Evolutionary conservation across 495 filamentous ascomycete species (phyloP).

Genomic region (Penicillium fimorum): DNA sequence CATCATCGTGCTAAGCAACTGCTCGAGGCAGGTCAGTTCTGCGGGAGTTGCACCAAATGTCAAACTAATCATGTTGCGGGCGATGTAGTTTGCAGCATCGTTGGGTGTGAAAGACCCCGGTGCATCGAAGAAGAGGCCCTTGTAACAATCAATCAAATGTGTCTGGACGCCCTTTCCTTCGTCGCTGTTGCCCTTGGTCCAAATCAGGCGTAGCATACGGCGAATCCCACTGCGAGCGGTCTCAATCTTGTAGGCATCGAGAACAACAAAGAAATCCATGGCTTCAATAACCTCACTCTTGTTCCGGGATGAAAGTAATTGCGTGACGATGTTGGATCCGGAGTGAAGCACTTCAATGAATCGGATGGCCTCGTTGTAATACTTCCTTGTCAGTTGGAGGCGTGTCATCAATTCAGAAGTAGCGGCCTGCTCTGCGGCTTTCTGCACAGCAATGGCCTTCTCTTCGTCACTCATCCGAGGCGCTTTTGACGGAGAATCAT

Average conservation of each 20-base stretch:
- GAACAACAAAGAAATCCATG: conserved; percentile 96
- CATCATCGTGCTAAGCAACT: conserved; percentile 96
- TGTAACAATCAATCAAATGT: conserved; percentile 97
- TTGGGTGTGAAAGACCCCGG: conserved; percentile 83
- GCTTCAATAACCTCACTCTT: conserved; percentile 98
- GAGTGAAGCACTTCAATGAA: conserved; percentile 94
- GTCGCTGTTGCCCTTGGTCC: conserved; percentile 99
- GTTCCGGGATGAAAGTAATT: conserved; percentile 88
- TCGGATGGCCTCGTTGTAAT: conserved; percentile 85
- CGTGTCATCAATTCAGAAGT: conserved; percentile 79
- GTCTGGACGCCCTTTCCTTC: conserved; percentile 98
- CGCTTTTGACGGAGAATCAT: conserved; percentile 60
- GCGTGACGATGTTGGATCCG: conserved; percentile 72
- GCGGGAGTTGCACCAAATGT: conserved; percentile 93
- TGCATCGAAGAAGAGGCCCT: conserved; percentile 90
- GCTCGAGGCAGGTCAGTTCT: conserved; percentile 91
- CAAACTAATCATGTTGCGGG: conserved; percentile 97
- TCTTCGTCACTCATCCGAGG: conserved; percentile 60
- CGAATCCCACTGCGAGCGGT: conserved; percentile 85
- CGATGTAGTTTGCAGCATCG: conserved; percentile 93
- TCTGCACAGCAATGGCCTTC: conserved; percentile 51
- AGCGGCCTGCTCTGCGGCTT: conserved; percentile 69
- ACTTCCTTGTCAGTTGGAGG: conserved; percentile 81
- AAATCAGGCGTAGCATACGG: conserved; percentile 93
- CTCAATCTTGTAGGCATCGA: conserved; percentile 93